phyloP scores from a whole-genome alignment of 2,329 filamentous ascomycete genomes.

The Clarireedia paspali region DNA sequence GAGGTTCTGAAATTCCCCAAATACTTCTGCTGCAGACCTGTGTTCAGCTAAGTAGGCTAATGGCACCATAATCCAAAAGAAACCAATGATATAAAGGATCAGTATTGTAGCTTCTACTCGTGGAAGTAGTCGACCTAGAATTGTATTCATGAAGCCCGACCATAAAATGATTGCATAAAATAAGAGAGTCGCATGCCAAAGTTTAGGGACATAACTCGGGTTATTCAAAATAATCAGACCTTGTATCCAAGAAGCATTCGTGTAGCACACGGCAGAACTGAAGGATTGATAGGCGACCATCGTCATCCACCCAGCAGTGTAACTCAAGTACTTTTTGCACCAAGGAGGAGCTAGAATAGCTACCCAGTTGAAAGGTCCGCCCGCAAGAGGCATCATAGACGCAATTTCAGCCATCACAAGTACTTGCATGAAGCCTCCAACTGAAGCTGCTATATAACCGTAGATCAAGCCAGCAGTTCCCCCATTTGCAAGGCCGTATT shows the following conservation, averaged over 20 bases:
- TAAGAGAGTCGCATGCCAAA: neutral
- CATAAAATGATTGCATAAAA: neutral
- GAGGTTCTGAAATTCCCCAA: neutral
- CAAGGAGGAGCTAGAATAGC: constrained; percentile 3
- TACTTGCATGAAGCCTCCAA: neutral
- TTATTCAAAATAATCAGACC: neutral
- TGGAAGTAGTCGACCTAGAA: constrained; percentile 2
- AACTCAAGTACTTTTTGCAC: constrained; percentile 4
- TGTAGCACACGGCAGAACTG: neutral
- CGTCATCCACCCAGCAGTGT: constrained; percentile 2
- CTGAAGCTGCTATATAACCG: constrained; percentile 26
- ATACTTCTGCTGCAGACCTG: neutral
- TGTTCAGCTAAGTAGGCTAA: constrained; percentile 2
- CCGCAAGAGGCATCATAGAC: constrained; percentile 7
- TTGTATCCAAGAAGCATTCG: neutral
- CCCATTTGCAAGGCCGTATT: constrained; percentile 16
- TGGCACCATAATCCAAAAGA: constrained; percentile 5
- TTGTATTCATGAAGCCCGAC: constrained; percentile 1
- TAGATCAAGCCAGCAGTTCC: constrained; percentile 32
- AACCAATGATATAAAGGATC: constrained; percentile 6
- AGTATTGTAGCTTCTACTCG: neutral
- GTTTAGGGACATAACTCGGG: neutral
- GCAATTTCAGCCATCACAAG: constrained; percentile 4
- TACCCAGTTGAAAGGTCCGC: constrained; percentile 9
- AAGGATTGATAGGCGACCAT: neutral